Evolutionary conservation across 306 rosid species (phyloP).

Genomic region (Malus orientalis): DNA sequence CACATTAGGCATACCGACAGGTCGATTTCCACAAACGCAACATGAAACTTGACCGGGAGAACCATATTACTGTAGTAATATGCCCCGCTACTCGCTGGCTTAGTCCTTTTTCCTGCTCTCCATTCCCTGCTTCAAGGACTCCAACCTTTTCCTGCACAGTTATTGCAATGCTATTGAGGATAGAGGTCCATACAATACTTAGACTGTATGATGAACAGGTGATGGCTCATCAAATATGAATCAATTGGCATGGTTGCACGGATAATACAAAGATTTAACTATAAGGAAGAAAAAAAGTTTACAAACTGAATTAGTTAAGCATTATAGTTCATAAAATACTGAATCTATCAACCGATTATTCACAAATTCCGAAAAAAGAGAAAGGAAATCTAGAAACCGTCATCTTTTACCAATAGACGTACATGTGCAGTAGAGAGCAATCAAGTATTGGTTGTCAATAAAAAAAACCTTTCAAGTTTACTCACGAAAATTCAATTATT

Average conservation of each 20-base stretch:
- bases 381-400: not conserved
- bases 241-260: not conserved
- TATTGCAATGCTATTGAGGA: not conserved
- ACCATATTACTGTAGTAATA: slow-evolving; percentile 32
- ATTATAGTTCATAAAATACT: not conserved
- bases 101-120: slow-evolving; percentile 32
- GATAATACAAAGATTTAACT: not conserved
- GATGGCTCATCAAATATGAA: not conserved
- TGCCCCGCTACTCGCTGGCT: slow-evolving; percentile 16
- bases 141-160: slow-evolving; percentile 64
- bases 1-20: not conserved
- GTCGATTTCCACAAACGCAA: not conserved
- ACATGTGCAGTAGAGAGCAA: not conserved
- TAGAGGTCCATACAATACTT: not conserved
- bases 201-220: not conserved
- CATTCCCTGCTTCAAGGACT: slow-evolving; percentile 68
- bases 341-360: not conserved
- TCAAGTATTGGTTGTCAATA: not conserved
- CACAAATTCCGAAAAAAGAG: not conserved
- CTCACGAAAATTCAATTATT: slow-evolving; percentile 15
- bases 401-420: not conserved
- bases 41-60: slow-evolving; percentile 26
- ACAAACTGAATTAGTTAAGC: not conserved
- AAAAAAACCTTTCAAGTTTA: not conserved
- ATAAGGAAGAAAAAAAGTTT: not conserved